These are phyloP conservation scores for Trichoderma aggressivum DNA, from an alignment of 2,329 filamentous ascomycete species.

Conservation along the genomic window DNA sequence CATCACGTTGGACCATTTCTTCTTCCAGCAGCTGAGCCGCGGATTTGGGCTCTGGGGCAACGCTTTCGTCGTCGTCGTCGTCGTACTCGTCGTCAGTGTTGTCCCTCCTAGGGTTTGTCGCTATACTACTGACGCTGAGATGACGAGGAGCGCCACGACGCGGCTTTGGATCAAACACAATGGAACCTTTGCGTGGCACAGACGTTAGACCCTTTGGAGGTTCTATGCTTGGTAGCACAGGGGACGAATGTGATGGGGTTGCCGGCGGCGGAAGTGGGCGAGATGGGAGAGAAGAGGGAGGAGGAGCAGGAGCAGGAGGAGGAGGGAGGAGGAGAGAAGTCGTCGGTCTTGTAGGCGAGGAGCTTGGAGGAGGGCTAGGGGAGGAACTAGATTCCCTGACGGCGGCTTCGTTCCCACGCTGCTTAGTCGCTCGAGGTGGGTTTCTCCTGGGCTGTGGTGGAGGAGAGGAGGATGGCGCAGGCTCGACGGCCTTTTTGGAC, in stretches of 20 bases:
- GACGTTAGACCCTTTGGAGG: neutral
- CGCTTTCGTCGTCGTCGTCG: constrained; percentile 5
- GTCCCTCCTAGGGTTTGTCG: constrained; percentile 23
- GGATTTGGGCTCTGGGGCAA: neutral
- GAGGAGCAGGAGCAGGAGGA: neutral
- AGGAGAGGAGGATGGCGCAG: neutral
- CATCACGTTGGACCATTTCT: constrained; percentile 5
- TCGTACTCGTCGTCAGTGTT: constrained; percentile 15
- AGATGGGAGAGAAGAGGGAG: neutral
- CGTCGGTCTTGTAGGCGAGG: neutral
- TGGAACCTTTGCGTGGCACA: constrained; percentile 13
- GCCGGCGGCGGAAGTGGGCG: neutral
- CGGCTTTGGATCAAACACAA: constrained; percentile 20
- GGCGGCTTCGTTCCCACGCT: neutral
- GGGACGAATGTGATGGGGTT: neutral
- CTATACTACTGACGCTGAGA: constrained; percentile 20
- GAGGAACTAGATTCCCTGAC: neutral
- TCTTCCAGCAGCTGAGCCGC: neutral
- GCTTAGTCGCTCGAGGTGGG: neutral
- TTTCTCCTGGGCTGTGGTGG: neutral
- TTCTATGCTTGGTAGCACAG: neutral
- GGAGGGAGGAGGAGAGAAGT: neutral
- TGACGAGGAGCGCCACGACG: constrained; percentile 26
- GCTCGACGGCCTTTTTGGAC: neutral
- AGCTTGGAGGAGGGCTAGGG: neutral